These are phyloP conservation scores for Persicaria maculosa DNA, from an alignment of 148 eudicot genomes.

Conservation along the genomic window DNA sequence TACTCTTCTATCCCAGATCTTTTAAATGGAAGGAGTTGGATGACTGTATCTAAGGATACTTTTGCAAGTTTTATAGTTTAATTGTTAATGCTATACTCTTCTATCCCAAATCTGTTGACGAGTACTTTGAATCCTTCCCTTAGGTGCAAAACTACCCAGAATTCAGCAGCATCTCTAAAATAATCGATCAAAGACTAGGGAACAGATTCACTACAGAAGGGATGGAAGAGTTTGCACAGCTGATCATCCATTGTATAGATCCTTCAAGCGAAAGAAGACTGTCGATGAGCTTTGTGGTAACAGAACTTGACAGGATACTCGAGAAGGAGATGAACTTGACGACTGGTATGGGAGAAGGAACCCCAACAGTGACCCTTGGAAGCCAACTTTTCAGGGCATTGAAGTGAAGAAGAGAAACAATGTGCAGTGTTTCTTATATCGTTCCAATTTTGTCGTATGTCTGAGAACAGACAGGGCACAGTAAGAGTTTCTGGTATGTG, in stretches of 20 bases:
- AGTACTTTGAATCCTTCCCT: background rate
- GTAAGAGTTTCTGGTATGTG: constrained; percentile 5
- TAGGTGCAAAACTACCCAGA: constrained; percentile 77
- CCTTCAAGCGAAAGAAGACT: constrained; percentile 74
- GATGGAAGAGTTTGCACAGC: constrained; percentile 77
- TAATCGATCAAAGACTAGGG: constrained; percentile 72
- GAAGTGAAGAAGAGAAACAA: constrained; percentile 25
- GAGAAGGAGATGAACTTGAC: constrained; percentile 96
- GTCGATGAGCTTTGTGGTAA: constrained; percentile 51
- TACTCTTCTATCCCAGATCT: too few species aligned
- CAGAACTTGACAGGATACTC: constrained; percentile 82
- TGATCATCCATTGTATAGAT: constrained; percentile 64
- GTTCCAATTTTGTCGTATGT: constrained; percentile 4
- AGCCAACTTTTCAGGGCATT: constrained; percentile 89
- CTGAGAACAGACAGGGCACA: background rate
- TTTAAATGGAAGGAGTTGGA: background rate
- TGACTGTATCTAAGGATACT: background rate
- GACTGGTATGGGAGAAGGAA: constrained; percentile 91
- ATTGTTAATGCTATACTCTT: background rate
- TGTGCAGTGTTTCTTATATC: background rate
- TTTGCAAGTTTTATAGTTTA: background rate
- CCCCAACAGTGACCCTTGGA: constrained; percentile 92
- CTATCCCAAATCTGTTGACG: background rate
- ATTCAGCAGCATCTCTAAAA: constrained; percentile 44
- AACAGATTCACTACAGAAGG: constrained; percentile 82